These are phyloP conservation scores for Aspergillus leporis DNA, from an alignment of 495 filamentous ascomycete genomes.

Conservation along the genomic window DNA sequence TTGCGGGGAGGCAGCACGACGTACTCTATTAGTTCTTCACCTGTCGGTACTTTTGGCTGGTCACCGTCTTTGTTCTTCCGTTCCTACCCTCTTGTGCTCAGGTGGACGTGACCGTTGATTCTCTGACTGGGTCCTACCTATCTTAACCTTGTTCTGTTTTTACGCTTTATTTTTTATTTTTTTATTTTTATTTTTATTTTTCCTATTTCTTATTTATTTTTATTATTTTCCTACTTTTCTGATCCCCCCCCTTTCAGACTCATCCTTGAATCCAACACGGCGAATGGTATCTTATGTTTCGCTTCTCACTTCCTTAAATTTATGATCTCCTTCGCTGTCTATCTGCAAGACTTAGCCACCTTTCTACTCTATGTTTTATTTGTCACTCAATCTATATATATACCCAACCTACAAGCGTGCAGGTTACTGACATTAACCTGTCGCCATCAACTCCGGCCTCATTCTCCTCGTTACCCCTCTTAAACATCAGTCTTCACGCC, in stretches of 20 bases:
- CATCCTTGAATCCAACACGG: background rate
- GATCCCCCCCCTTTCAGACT: background rate
- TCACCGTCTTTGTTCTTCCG: constrained; percentile 3
- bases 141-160: constrained; percentile 1
- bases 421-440: constrained; percentile 6
- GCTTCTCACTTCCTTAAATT: constrained; percentile 2
- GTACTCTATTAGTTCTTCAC: constrained; percentile 6
- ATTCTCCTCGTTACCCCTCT: constrained; percentile 2
- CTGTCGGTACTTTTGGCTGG: constrained; percentile 9
- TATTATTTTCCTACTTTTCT: background rate
- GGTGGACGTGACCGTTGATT: constrained; percentile 12
- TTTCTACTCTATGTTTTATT: constrained; percentile 9
- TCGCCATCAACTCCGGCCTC: constrained; percentile 4
- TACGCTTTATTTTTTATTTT: constrained; percentile 3
- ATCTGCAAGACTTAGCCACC: background rate
- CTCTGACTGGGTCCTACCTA: constrained; percentile 8
- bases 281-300: constrained; percentile 5
- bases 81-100: constrained; percentile 7
- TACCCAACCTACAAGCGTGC: constrained; percentile 3
- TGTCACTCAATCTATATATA: constrained; percentile 11
- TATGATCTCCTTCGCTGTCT: background rate
- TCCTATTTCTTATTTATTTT: constrained; percentile 3
- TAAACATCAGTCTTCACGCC: background rate
- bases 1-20: constrained; percentile 9
- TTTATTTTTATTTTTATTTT: background rate